phyloP scores from a whole-genome alignment of 2,329 filamentous ascomycete species.

The Dichotomopilus funicola region DNA sequence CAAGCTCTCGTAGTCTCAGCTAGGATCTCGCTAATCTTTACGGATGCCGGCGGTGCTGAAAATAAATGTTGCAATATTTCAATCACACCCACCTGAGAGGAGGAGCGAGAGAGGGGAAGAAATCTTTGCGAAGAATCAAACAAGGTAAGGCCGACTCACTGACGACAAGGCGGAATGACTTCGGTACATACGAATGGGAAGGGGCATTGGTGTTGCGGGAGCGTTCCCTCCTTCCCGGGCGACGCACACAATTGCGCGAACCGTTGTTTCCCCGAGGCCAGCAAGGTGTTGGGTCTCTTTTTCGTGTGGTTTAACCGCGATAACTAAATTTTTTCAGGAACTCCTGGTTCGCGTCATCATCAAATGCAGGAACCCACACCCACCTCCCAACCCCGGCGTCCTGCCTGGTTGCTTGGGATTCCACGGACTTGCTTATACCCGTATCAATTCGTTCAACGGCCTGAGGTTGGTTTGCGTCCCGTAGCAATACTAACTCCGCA shows the following conservation, averaged over 20 bases:
- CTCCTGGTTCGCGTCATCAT: constrained; percentile 3
- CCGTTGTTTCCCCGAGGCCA: neutral
- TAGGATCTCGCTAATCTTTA: no score
- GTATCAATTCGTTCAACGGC: neutral
- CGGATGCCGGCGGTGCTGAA: no score
- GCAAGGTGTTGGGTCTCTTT: constrained; percentile 4
- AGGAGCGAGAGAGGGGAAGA: no score
- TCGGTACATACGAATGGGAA: neutral
- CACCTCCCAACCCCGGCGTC: neutral
- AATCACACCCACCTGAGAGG: no score
- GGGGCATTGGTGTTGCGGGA: neutral
- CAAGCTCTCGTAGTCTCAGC: no score
- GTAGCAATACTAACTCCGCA: neutral
- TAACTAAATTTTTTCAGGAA: constrained; percentile 5
- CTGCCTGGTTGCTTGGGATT: neutral
- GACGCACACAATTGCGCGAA: neutral
- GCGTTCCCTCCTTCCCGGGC: neutral
- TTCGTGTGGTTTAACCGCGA: constrained; percentile 3
- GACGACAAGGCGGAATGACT: no score
- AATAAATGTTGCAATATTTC: no score
- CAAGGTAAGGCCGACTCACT: no score
- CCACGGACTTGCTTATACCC: neutral
- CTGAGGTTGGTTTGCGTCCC: neutral
- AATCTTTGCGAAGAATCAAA: no score
- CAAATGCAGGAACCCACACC: neutral